A percentile compares a stretch with the other conserved stretches of the same genome.
These are phyloP conservation scores for Kazachstania sp. DNA, from an alignment of 1,139 yeast species.

Conservation along the genomic window DNA sequence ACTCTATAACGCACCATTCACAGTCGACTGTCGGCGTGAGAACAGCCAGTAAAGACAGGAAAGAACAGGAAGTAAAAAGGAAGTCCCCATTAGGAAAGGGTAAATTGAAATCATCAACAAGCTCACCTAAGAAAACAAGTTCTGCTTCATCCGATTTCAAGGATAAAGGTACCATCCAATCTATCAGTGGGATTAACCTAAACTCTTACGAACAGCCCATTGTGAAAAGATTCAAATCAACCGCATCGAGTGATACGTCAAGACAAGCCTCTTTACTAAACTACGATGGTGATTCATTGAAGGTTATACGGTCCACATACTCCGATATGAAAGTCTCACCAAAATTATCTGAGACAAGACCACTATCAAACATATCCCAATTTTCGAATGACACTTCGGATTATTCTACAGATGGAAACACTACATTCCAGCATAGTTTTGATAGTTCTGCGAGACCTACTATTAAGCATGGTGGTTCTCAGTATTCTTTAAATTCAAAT, in stretches of 20 bases:
- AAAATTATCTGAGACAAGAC: constrained; percentile 37
- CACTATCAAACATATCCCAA: constrained; percentile 60
- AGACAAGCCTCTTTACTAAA: constrained; percentile 18
- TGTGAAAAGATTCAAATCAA: constrained; percentile 23
- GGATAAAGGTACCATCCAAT: background rate
- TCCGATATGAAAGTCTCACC: constrained; percentile 13
- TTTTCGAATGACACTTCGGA: constrained; percentile 44
- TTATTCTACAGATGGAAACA: constrained; percentile 31
- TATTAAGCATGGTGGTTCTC: constrained; percentile 11
- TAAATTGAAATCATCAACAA: background rate
- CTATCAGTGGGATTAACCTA: background rate
- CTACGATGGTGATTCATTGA: constrained; percentile 18
- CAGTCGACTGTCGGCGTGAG: background rate
- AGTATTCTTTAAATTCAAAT: constrained; percentile 13
- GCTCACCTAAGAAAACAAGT: background rate
- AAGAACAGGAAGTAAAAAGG: background rate
- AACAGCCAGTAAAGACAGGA: background rate
- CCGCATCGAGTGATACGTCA: constrained; percentile 23
- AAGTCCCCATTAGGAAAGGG: background rate
- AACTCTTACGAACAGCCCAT: constrained; percentile 11
- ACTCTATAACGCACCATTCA: background rate
- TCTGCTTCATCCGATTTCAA: background rate
- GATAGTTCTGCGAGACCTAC: constrained; percentile 11
- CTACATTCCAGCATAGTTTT: constrained; percentile 19
- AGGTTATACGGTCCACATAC: constrained; percentile 8